A percentile compares a stretch with the other conserved stretches of the same genome.
Conservation (phyloP, 257 asterid species). For the Solanum ahanhuiri region DNA sequence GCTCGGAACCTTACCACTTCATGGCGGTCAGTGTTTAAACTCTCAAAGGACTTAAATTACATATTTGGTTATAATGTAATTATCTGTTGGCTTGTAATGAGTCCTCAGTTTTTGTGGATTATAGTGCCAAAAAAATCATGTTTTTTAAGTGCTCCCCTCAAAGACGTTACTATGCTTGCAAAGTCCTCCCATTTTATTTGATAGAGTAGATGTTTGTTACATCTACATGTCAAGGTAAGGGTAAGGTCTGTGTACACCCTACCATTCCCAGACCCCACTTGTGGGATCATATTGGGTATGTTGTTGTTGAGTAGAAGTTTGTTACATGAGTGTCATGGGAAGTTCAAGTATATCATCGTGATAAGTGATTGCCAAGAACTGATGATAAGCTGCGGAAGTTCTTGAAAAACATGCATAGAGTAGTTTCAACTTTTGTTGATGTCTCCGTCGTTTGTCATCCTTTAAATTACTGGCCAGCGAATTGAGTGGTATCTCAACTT, state of each 20-base stretch:
- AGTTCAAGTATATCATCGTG: not conserved
- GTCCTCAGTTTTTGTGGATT: not conserved
- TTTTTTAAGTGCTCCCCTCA: not conserved
- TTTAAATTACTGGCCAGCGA: not conserved
- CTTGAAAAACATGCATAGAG: not conserved
- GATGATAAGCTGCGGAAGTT: not conserved
- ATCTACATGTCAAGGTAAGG: not conserved
- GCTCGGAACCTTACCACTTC: slow-evolving; percentile 75
- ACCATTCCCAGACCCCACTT: not conserved
- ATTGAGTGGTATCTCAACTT: not conserved
- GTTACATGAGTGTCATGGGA: not conserved
- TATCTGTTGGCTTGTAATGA: not conserved
- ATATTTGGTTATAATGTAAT: not conserved
- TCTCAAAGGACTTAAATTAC: not conserved
- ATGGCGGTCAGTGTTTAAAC: slow-evolving; percentile 65
- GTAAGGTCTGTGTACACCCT: not conserved
- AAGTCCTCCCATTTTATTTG: not conserved
- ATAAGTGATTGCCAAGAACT: not conserved
- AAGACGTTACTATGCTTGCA: not conserved
- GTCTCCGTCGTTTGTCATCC: not conserved
- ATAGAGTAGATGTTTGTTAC: not conserved
- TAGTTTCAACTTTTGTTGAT: not conserved
- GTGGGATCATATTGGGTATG: not conserved
- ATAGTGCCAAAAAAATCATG: not conserved
- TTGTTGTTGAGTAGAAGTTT: not conserved